A percentile compares a stretch with the other conserved stretches of the same genome.
Evolutionary conservation across 306 rosid genomes (phyloP).

Genomic region (Acacia crassicarpa): DNA sequence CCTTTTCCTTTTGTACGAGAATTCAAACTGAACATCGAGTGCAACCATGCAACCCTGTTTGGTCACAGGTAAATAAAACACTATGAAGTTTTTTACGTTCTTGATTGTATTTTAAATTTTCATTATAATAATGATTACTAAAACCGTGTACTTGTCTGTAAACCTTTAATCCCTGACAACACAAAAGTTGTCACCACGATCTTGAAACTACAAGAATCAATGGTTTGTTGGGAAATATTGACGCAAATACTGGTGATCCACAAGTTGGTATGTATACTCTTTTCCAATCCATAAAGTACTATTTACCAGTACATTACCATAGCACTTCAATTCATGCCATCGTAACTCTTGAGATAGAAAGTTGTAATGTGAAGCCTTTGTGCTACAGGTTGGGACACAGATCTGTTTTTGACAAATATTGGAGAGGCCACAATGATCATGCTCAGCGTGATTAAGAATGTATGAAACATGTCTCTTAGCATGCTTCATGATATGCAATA

Average conservation of each 20-base stretch:
- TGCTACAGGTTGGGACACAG: slow-evolving; percentile 93
- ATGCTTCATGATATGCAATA: slow-evolving; percentile 9
- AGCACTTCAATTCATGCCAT: not conserved
- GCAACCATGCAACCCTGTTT: slow-evolving; percentile 95
- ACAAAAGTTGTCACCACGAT: slow-evolving; percentile 84
- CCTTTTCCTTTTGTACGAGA: slow-evolving; percentile 60
- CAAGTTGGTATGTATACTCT: slow-evolving; percentile 66
- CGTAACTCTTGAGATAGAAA: not conserved
- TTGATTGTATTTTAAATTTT: slow-evolving; percentile 7
- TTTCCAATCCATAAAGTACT: not conserved
- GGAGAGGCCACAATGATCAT: slow-evolving; percentile 87
- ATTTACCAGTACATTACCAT: not conserved
- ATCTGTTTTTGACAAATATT: slow-evolving; percentile 86
- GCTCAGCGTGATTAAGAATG: slow-evolving; percentile 82
- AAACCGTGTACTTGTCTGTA: slow-evolving; percentile 18
- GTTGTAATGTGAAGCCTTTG: slow-evolving; percentile 27
- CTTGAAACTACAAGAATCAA: slow-evolving; percentile 95
- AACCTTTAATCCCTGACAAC: slow-evolving; percentile 3
- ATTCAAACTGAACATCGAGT: slow-evolving; percentile 90
- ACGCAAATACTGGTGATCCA: slow-evolving; percentile 97
- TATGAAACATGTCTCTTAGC: slow-evolving; percentile 30
- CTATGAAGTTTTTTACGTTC: not conserved
- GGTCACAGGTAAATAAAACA: slow-evolving; percentile 79
- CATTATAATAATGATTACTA: slow-evolving; percentile 15
- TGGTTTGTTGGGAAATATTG: slow-evolving; percentile 84